A percentile compares a stretch with the other conserved stretches of the same genome.
These are phyloP conservation scores for Coniferiporia weirii DNA, from an alignment of 1,284 basidiomycete genomes.

Conservation along the genomic window DNA sequence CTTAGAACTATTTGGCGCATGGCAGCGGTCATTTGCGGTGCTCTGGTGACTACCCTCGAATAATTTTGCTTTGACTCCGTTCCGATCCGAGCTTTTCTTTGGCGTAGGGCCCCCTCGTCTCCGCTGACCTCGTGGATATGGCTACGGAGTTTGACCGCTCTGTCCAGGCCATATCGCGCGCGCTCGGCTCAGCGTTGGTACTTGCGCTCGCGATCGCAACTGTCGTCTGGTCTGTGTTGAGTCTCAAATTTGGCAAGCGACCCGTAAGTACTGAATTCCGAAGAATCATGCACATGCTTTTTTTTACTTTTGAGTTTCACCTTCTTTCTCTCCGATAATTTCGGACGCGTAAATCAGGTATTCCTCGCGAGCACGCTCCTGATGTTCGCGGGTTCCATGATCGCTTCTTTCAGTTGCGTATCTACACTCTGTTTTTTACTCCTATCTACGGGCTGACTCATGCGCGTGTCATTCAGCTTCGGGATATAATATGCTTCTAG, in stretches of 20 bases:
- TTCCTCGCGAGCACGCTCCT: slow-evolving; percentile 21
- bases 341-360: background rate
- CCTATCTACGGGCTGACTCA: background rate
- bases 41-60: slow-evolving; percentile 13
- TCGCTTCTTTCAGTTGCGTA: slow-evolving; percentile 18
- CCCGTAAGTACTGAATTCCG: slow-evolving; percentile 2
- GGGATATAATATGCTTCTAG: slow-evolving; percentile 20
- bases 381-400: slow-evolving; percentile 21
- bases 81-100: background rate
- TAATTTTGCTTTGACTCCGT: background rate
- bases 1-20: no score
- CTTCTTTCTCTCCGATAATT: background rate
- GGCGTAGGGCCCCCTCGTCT: slow-evolving; percentile 19
- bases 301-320: background rate
- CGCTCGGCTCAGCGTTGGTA: slow-evolving; percentile 22
- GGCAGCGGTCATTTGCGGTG: slow-evolving; percentile 21
- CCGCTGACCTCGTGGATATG: slow-evolving; percentile 20
- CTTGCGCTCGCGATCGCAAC: slow-evolving; percentile 21
- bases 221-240: slow-evolving; percentile 18
- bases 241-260: slow-evolving; percentile 19
- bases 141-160: slow-evolving; percentile 21
- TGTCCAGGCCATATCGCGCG: slow-evolving; percentile 21
- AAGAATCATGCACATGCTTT: background rate
- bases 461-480: slow-evolving; percentile 17
- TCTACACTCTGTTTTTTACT: background rate